phyloP scores from a whole-genome alignment of 345 rosid genomes.

The Cochlearia excelsa region DNA sequence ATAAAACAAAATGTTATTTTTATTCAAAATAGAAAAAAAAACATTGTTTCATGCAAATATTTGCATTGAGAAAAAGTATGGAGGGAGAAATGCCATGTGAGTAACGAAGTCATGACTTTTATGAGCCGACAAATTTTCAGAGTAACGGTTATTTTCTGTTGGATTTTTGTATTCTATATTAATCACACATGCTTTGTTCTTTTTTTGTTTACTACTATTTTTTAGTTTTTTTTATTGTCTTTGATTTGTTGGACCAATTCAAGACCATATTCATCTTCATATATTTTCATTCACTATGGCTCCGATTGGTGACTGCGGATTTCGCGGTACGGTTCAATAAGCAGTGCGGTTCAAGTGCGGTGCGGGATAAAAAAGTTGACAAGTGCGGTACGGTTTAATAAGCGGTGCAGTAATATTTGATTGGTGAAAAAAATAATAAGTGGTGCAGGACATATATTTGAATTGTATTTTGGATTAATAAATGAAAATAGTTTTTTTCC shows the following conservation, averaged over 20 bases:
- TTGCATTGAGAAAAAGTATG: conserved; percentile 16
- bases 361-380: too few species aligned
- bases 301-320: too few species aligned
- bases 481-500: too few species aligned
- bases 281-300: background rate
- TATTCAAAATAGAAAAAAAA: background rate
- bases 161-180: conserved; percentile 15
- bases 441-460: too few species aligned
- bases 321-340: too few species aligned
- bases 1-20: background rate
- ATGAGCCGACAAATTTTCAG: conserved; percentile 34
- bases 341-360: too few species aligned
- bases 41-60: conserved; percentile 24
- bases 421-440: too few species aligned
- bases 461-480: too few species aligned
- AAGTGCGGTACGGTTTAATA: too few species aligned
- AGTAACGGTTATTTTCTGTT: conserved; percentile 24
- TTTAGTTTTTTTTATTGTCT: conserved; percentile 5
- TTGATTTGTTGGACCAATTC: conserved; percentile 19
- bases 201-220: background rate
- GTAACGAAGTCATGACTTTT: conserved; percentile 29
- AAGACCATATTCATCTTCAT: conserved; percentile 19
- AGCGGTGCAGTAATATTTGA: too few species aligned
- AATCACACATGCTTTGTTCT: conserved; percentile 31
- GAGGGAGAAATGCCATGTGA: conserved; percentile 19